Percentiles rank a stretch among this genome's conserved stretches.
These are phyloP conservation scores for Monosporascus sp. DNA, from an alignment of 2,329 filamentous ascomycete species.

Conservation along the genomic window DNA sequence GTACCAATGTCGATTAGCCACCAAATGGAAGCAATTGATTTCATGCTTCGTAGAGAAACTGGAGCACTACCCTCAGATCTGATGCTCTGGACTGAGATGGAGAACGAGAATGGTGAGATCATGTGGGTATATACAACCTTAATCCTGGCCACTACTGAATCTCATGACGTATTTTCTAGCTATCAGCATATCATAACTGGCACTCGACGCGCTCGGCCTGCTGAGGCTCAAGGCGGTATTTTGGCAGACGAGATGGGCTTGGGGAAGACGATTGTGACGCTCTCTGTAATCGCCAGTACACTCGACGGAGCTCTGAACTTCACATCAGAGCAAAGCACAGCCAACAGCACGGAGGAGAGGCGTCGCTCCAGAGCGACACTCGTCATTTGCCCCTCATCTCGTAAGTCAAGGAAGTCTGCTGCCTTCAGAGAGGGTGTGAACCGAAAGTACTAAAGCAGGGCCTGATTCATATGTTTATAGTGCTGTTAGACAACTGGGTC, in stretches of 20 bases:
- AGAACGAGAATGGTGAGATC: slow-evolving; percentile 1
- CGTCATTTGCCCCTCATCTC: slow-evolving; percentile 6
- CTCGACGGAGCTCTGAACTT: slow-evolving; percentile 2
- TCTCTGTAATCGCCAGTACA: slow-evolving; percentile 6
- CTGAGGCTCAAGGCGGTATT: slow-evolving; percentile 8
- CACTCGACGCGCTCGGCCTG: slow-evolving; percentile 2
- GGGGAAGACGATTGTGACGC: slow-evolving; percentile 7
- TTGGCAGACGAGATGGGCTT: slow-evolving; percentile 13
- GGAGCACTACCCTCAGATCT: slow-evolving; percentile 2
- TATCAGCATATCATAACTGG: slow-evolving; percentile 8
- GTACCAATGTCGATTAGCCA: not conserved
- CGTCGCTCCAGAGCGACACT: slow-evolving; percentile 4
- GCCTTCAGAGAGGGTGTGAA: too few relatives aligned
- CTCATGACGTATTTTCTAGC: not conserved
- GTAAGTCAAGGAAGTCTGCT: not conserved
- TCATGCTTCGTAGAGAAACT: slow-evolving; percentile 6
- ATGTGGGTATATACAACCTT: slow-evolving; percentile 1
- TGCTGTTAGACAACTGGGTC: slow-evolving; percentile 8
- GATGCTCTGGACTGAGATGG: slow-evolving; percentile 5
- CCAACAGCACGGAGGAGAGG: too few relatives aligned
- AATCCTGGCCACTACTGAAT: not conserved
- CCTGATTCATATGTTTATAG: not conserved
- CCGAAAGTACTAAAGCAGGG: too few relatives aligned
- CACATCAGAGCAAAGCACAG: not conserved
- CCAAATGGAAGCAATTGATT: slow-evolving; percentile 9